These are phyloP conservation scores for Tylopilus sp. DNA, from an alignment of 768 basidiomycete species.

Conservation along the genomic window DNA sequence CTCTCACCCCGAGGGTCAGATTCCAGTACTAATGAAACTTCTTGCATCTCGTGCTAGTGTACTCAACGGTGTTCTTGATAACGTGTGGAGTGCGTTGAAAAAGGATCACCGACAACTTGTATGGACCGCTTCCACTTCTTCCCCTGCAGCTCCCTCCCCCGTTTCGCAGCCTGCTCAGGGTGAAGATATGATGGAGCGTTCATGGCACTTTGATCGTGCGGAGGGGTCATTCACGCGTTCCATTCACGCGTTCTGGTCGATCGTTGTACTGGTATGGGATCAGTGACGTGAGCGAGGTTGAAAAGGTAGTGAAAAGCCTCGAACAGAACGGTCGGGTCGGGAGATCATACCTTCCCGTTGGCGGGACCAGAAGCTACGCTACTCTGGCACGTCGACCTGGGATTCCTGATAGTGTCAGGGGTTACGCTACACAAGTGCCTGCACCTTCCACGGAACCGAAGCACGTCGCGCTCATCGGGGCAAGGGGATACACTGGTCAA, in stretches of 20 bases:
- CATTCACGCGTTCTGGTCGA: slow-evolving; percentile 87
- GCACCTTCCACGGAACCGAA: slow-evolving; percentile 62
- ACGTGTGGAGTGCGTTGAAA: slow-evolving; percentile 94
- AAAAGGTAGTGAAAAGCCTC: slow-evolving; percentile 71
- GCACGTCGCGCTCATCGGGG: slow-evolving; percentile 91
- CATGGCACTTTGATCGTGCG: slow-evolving; percentile 98
- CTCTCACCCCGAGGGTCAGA: slow-evolving; percentile 83
- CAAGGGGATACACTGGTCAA: slow-evolving; percentile 93
- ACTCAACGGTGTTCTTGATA: slow-evolving; percentile 94
- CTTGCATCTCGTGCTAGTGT: slow-evolving; percentile 84
- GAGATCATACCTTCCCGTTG: slow-evolving; percentile 75
- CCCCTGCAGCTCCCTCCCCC: slow-evolving; percentile 10
- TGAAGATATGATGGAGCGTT: slow-evolving; percentile 80
- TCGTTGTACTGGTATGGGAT: slow-evolving; percentile 98
- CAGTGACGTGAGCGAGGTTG: slow-evolving; percentile 87
- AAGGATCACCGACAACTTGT: slow-evolving; percentile 92
- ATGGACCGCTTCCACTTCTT: slow-evolving; percentile 85
- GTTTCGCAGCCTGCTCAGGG: slow-evolving; percentile 38
- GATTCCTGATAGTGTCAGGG: slow-evolving; percentile 52
- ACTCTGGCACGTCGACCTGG: slow-evolving; percentile 26
- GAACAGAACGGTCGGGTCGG: slow-evolving; percentile 82
- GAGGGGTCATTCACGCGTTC: slow-evolving; percentile 99
- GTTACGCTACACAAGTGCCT: slow-evolving; percentile 71
- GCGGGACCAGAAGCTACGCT: slow-evolving; percentile 19
- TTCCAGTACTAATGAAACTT: slow-evolving; percentile 90